Evolutionary conservation across 2,329 filamentous ascomycete species (phyloP).

Genomic region (Pseudopithomyces chartarum): DNA sequence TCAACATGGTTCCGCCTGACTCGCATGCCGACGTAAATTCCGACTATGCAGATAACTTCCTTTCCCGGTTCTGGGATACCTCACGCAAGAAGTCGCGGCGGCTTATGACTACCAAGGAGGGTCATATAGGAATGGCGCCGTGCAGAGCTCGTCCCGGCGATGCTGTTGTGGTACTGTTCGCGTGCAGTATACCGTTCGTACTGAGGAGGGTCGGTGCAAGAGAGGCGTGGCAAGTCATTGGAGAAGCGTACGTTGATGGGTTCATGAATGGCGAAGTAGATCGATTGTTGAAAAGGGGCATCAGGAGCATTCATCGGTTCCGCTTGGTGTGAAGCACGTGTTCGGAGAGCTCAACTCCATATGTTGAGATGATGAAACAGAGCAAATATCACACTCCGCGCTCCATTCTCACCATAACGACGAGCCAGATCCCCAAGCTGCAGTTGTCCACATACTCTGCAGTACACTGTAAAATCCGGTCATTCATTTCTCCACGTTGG

Average conservation of each 20-base stretch:
- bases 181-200: slow-evolving; percentile 44
- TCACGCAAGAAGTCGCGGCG: slow-evolving; percentile 35
- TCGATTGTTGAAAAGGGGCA: neutral
- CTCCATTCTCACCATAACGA: too few relatives aligned
- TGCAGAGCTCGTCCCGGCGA: slow-evolving; percentile 35
- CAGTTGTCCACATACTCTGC: neutral
- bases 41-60: slow-evolving; percentile 27
- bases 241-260: slow-evolving; percentile 34
- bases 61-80: slow-evolving; percentile 36
- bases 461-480: neutral
- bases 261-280: slow-evolving; percentile 36
- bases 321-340: neutral
- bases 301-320: neutral
- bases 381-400: too few relatives aligned
- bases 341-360: too few relatives aligned
- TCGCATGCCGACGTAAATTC: slow-evolving; percentile 5
- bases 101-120: slow-evolving; percentile 32
- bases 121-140: slow-evolving; percentile 34
- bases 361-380: too few relatives aligned
- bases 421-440: too few relatives aligned
- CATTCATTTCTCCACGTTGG: neutral
- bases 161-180: slow-evolving; percentile 37
- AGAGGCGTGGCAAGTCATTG: slow-evolving; percentile 32
- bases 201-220: slow-evolving; percentile 19
- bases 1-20: slow-evolving; percentile 13